Conservation (phyloP, 257 asterid species). For the Plantago major region DNA sequence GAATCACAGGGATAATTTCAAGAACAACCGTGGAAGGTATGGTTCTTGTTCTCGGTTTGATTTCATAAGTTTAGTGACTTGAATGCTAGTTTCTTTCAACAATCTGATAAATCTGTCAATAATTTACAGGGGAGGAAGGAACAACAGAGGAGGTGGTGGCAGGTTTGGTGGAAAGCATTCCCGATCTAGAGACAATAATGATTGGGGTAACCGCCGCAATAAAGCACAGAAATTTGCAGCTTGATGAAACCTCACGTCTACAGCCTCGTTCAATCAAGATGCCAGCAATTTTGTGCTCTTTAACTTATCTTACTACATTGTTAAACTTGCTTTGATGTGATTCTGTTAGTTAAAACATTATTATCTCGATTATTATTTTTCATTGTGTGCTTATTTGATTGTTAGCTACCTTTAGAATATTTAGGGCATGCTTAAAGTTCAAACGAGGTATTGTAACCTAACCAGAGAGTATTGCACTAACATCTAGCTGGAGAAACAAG, state of each 20-base stretch:
- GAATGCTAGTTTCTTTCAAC: neutral
- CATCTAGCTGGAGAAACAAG: too few relatives aligned
- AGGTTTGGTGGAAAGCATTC: slow-evolving; percentile 59
- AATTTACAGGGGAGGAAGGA: slow-evolving; percentile 49
- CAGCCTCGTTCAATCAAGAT: neutral
- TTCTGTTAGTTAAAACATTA: too few relatives aligned
- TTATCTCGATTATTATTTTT: too few relatives aligned
- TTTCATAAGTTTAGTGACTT: neutral
- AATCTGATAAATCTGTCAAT: neutral
- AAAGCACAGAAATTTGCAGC: slow-evolving; percentile 61
- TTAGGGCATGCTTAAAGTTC: too few relatives aligned
- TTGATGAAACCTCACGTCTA: slow-evolving; percentile 1
- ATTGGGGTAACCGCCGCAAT: slow-evolving; percentile 42
- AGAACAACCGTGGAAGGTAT: slow-evolving; percentile 72
- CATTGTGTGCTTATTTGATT: too few relatives aligned
- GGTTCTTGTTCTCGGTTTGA: neutral
- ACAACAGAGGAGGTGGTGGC: slow-evolving; percentile 47
- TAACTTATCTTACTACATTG: too few relatives aligned
- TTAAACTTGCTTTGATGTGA: too few relatives aligned
- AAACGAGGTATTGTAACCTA: too few relatives aligned
- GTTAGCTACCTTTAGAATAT: too few relatives aligned
- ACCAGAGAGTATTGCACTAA: too few relatives aligned
- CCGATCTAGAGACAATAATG: slow-evolving; percentile 58
- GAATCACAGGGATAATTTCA: slow-evolving; percentile 48
- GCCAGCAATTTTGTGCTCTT: neutral